Conservation (phyloP, 768 basidiomycete species). For the Coprinopsis cinerea region DNA sequence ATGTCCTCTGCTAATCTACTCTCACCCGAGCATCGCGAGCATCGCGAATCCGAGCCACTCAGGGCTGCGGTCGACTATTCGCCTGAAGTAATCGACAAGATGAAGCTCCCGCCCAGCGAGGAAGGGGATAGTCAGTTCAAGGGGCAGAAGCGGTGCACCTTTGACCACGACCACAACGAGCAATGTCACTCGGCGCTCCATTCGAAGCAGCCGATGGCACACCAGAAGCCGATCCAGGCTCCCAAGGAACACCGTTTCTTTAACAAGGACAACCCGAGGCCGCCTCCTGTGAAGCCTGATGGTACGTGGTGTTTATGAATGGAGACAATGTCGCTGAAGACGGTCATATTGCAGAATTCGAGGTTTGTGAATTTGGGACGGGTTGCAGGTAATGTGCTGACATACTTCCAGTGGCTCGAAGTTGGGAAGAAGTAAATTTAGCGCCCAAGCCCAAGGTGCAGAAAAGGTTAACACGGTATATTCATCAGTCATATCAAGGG, state of each 20-base stretch:
- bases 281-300: neutral
- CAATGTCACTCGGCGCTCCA: neutral
- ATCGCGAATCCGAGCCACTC: slow-evolving; percentile 43
- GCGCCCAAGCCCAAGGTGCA: no score
- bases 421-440: no score
- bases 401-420: no score
- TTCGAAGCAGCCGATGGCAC: neutral
- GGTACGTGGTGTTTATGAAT: no score
- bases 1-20: no score
- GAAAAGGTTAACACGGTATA: no score
- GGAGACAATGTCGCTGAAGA: no score
- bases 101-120: slow-evolving; percentile 14
- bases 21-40: slow-evolving; percentile 38
- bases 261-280: slow-evolving; percentile 5
- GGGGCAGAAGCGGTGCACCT: neutral
- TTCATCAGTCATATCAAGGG: no score
- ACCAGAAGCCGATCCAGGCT: neutral
- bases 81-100: slow-evolving; percentile 31
- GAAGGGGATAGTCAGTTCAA: slow-evolving; percentile 14
- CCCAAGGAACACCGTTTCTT: slow-evolving; percentile 5
- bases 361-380: no score
- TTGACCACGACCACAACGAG: neutral
- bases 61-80: slow-evolving; percentile 38
- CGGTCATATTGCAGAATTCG: no score
- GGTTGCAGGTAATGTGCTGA: no score